Evolutionary conservation across 1,139 yeast species (phyloP), one percentile per base, ranked within the genome.

Genomic region (Sugiyamaella xylanicola): DNA sequence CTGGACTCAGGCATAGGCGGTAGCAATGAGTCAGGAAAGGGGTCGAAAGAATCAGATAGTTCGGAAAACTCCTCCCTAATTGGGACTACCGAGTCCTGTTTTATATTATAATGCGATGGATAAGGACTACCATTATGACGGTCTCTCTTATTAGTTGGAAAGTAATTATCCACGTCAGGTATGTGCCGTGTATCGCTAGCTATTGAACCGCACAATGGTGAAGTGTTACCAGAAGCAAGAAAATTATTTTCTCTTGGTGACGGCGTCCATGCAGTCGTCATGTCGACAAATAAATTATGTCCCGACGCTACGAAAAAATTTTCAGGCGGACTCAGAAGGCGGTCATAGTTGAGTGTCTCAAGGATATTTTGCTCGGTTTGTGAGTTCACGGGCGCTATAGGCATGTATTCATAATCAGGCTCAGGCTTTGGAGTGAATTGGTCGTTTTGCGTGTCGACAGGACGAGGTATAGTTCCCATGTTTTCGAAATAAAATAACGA

Each of bases 201-300:
- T 11, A 15, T 15, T 11, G 37, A 32, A 32, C 37, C 37, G 13
- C 15, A 32, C 15, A 32, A 32, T 11, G 37, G 37, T 8, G 37
- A 32, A 32, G 37, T n/a, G 15, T 15, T n/a, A 8, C 15, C 15
- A n/a, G 37, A 32, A 32, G 37, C 15, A 32, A 13, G 15, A 13
- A 32, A 32, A 32, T 32, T 32, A 32, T 32, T 32, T 8, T 32
- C 37, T n/a, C 13, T 8, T n/a, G 46, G 35, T 25, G 47, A 43
- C 22, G 25, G 47, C 2, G 27, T 25, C 37, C 47, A 16, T n/a
- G 22, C 15, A 17, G 19, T 27, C 2, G 47, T 20, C 29, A 43
- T 43, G 21, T 43, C 47, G 15, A 27, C 47, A 25, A 43, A 43
- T 27, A 27, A 43, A 15, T 43, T 43, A 4, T 17, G 22, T 13